Base-by-base conservation (phyloP, 2,329 filamentous ascomycete genomes). In the Fusarium mexicanum region DNA sequence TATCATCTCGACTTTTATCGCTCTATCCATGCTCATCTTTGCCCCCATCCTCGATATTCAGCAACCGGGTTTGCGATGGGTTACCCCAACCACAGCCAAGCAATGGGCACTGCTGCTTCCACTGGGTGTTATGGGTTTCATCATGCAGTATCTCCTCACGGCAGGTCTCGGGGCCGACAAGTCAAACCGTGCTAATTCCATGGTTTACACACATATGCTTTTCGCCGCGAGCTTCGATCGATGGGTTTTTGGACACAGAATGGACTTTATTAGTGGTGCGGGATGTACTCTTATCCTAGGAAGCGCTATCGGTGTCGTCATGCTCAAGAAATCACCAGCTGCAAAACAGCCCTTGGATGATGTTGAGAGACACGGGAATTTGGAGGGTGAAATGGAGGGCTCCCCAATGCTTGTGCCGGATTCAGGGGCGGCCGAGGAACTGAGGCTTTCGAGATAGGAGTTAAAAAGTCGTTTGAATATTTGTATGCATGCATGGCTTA, bases 111-210 rank as follows among this genome's bases (percentile, higher is more conserved):
- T 95, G 44, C 83, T 98, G 22, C 61, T 91, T 1, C 88, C 91
- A 43, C 84, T 97, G 8, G 94, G 93, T 0, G 78, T 90, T 0
- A 92, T 92, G 73, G 95, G 95, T 2, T 96, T 98, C 79, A 81
- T 92, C 29, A 93, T 96, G 89, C 95, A 98, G 87, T 94, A 94
- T 75, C 86, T 97, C n/a, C 85, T 97, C 24, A 96, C 95, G 3
- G 88, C 90, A 2, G 94, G 94, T 0, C 83, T 98, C 54, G 84
- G 92, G 31, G 90, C 92, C 69, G 93, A 95, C 78, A 92, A 92
- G 71, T 87, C 87, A 26, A 89, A 90, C 74, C 82, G 86, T 48
- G 88, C 88, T 13, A 89, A 87, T 22, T 84, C 86, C 61, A 90
- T 91, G 88, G 82, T 89, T 10, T 90, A 89, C 67, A 89, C 88